Base-by-base conservation (phyloP, 768 basidiomycete species). In the Exsudoporus frostii region DNA sequence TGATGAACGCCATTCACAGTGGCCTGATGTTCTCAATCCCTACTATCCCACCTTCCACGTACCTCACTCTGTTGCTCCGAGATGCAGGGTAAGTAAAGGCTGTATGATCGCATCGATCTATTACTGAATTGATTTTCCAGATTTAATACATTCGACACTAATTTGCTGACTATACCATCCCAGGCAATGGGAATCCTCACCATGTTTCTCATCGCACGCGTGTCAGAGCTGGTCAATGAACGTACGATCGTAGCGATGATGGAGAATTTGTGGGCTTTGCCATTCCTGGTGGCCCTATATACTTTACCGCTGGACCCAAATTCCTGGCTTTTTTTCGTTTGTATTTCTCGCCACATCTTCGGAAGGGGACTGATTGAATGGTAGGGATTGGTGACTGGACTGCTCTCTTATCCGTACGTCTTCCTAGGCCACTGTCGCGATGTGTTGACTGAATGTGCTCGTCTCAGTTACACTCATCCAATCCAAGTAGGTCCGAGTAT, bases 141-240 rank as follows among this genome's bases (percentile, higher is more conserved):
- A 10, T 87, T 85, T 64, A 69, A 67, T 46, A 86, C 84, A 5
- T 81, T 85, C 63, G 61, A 76, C 40, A 80, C 80, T n/a, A 87
- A 85, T 63, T 68, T 87, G 33, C 69, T 87, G 24, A 77, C 76
- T 5, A 85, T 87, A 50, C 85, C 84, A 0, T 78, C 74, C 1
- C 74, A 74, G 3, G 74, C 80, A 9, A 67, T 75, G 0, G 79
- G 77, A 7, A 82, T 84, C 40, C 42, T 83, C 20, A 76, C 74
- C 9, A 83, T 83, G 76, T 74, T 80, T 30, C 54, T 64, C 24
- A 71, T 84, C 34, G 74, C 81, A 0, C 58, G 80, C 30, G 50
- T 80, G 13, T 83, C 83, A 2, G 82, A 84, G 54, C 64, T 66
- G 2, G 66, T 85, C 19, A 72, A 82, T 56, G 79, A 83, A 19